These are phyloP conservation scores for Calycina herbarum DNA, from an alignment of 2,329 filamentous ascomycete genomes.

Conservation along the genomic window DNA sequence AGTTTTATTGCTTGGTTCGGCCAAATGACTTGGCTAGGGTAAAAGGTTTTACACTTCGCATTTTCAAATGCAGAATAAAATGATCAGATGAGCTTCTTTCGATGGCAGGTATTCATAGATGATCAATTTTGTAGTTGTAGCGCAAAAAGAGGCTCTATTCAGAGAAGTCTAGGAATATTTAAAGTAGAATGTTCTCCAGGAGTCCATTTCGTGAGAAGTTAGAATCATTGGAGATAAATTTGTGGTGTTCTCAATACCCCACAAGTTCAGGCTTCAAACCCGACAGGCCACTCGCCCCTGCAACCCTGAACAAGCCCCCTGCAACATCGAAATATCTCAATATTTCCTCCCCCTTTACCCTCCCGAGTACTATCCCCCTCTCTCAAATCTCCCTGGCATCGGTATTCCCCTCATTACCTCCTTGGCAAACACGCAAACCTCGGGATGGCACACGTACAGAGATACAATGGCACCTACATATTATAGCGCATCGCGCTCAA, in stretches of 20 bases:
- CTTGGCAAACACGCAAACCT: background rate
- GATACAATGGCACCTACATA: conserved; percentile 25
- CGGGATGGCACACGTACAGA: conserved; percentile 23
- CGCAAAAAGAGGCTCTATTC: too few relatives aligned
- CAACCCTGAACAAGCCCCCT: background rate
- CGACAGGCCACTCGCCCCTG: background rate
- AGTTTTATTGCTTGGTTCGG: too few relatives aligned
- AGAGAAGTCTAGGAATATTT: too few relatives aligned
- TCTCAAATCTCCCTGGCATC: background rate
- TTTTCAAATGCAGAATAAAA: too few relatives aligned
- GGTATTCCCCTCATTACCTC: background rate
- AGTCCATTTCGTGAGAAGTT: too few relatives aligned
- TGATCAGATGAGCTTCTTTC: too few relatives aligned
- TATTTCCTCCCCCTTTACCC: conserved; percentile 4
- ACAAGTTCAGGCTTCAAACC: background rate
- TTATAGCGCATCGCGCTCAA: conserved; percentile 28
- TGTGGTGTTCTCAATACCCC: background rate
- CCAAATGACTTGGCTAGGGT: too few relatives aligned
- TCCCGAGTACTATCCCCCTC: background rate
- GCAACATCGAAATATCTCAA: conserved; percentile 5
- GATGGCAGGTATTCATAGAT: too few relatives aligned
- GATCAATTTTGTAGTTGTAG: too few relatives aligned
- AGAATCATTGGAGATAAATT: too few relatives aligned
- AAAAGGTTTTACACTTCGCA: too few relatives aligned
- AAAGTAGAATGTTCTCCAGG: too few relatives aligned